phyloP scores from a whole-genome alignment of 805 yeast genomes.

The Candida orba region DNA sequence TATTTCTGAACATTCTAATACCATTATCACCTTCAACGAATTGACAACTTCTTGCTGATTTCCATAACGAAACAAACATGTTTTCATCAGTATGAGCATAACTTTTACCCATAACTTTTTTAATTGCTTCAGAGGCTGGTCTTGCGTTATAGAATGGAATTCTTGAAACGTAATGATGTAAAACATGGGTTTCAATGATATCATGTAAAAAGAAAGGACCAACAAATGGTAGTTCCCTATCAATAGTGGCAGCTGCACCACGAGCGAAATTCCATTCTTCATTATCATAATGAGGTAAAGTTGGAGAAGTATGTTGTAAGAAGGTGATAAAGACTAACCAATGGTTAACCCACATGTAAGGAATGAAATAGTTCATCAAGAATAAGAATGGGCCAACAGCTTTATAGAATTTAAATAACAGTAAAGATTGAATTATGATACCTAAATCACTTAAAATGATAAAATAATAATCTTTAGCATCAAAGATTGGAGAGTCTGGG shows the following conservation, averaged over 20 bases:
- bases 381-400: slow-evolving; percentile 57
- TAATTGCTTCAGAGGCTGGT: slow-evolving; percentile 69
- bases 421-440: slow-evolving; percentile 41
- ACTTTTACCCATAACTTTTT: slow-evolving; percentile 79
- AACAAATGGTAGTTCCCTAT: slow-evolving; percentile 73
- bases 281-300: slow-evolving; percentile 74
- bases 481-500: slow-evolving; percentile 71
- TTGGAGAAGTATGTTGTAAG: slow-evolving; percentile 76
- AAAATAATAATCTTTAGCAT: slow-evolving; percentile 63
- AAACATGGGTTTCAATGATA: slow-evolving; percentile 84
- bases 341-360: slow-evolving; percentile 77
- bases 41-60: slow-evolving; percentile 58
- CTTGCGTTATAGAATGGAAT: slow-evolving; percentile 88
- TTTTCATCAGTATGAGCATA: slow-evolving; percentile 60
- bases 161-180: slow-evolving; percentile 77
- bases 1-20: slow-evolving; percentile 67
- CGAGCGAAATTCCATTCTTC: slow-evolving; percentile 78
- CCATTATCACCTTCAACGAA: slow-evolving; percentile 69
- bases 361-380: slow-evolving; percentile 64
- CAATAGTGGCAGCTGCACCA: slow-evolving; percentile 88
- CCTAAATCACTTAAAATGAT: slow-evolving; percentile 72
- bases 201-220: slow-evolving; percentile 80
- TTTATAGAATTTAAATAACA: slow-evolving; percentile 53
- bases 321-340: slow-evolving; percentile 86
- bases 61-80: slow-evolving; percentile 66